These are phyloP conservation scores for Coniochaeta sp. DNA, from an alignment of 2,329 filamentous ascomycete species.

Conservation along the genomic window DNA sequence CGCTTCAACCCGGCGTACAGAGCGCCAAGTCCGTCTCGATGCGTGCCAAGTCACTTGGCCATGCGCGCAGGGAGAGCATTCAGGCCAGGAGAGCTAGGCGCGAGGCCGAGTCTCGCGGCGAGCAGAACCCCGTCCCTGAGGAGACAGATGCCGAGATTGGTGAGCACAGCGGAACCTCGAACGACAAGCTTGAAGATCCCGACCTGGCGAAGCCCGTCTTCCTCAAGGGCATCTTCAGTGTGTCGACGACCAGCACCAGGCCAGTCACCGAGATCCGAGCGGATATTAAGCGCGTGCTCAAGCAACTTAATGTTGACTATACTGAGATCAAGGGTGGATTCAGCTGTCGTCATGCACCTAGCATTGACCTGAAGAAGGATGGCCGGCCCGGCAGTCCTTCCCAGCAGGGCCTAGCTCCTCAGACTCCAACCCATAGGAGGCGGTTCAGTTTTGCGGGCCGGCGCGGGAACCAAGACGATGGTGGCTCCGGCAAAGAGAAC, in stretches of 20 bases:
- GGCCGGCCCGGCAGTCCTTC: constrained; percentile 55
- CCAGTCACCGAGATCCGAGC: constrained; percentile 77
- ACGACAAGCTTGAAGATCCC: constrained; percentile 56
- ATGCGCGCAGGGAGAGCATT: constrained; percentile 85
- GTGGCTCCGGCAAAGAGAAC: not conserved
- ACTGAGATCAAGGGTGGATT: constrained; percentile 92
- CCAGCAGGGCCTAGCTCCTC: constrained; percentile 23
- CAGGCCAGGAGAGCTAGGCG: constrained; percentile 73
- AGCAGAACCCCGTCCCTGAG: constrained; percentile 63
- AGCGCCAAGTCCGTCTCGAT: constrained; percentile 56
- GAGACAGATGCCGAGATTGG: constrained; percentile 80
- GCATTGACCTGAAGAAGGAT: constrained; percentile 76
- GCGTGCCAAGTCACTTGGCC: constrained; percentile 80
- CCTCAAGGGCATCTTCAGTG: constrained; percentile 93
- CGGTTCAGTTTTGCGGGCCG: constrained; percentile 79
- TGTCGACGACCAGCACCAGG: constrained; percentile 91
- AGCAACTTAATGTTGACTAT: constrained; percentile 83
- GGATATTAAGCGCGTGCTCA: constrained; percentile 86
- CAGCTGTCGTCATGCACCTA: constrained; percentile 78
- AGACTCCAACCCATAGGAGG: constrained; percentile 55
- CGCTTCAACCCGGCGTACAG: constrained; percentile 42
- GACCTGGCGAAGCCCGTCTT: constrained; percentile 91
- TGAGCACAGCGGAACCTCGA: constrained; percentile 52
- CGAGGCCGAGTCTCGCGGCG: constrained; percentile 22
- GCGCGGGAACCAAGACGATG: constrained; percentile 20